These are phyloP conservation scores for Serendipita vermifera DNA, from an alignment of 768 basidiomycete genomes.

Conservation along the genomic window DNA sequence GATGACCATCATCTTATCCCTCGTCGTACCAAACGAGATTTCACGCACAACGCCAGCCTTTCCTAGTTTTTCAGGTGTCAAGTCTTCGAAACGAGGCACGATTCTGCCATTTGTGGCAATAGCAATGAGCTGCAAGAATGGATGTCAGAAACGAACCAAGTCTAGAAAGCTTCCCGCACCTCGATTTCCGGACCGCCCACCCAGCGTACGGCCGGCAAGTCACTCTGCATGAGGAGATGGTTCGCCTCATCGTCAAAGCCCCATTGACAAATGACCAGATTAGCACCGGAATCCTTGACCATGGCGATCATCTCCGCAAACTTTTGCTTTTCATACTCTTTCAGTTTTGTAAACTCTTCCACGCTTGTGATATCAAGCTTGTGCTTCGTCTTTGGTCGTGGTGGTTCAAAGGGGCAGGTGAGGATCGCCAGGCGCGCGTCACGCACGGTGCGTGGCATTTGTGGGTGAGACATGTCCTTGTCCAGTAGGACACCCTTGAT, in stretches of 20 bases:
- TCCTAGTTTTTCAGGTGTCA: constrained; percentile 81
- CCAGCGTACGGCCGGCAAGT: constrained; percentile 94
- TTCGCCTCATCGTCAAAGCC: constrained; percentile 99
- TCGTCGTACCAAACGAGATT: constrained; percentile 90
- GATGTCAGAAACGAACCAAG: constrained; percentile 4
- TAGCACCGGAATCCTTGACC: constrained; percentile 94
- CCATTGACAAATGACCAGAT: constrained; percentile 99
- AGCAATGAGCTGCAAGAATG: constrained; percentile 63
- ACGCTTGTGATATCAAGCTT: constrained; percentile 94
- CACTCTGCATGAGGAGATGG: constrained; percentile 94
- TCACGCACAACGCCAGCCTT: constrained; percentile 89
- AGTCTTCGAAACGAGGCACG: constrained; percentile 95
- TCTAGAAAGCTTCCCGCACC: too few relatives aligned
- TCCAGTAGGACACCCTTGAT: constrained; percentile 97
- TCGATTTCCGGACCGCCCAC: constrained; percentile 99
- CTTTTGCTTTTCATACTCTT: constrained; percentile 91
- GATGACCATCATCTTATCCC: constrained; percentile 99
- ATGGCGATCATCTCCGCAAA: constrained; percentile 93
- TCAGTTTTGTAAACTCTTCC: constrained; percentile 90
- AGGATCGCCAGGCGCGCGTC: constrained; percentile 93
- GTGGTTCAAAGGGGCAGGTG: constrained; percentile 98
- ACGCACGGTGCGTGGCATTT: constrained; percentile 82
- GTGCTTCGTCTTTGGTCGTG: constrained; percentile 98
- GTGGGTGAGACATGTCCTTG: constrained; percentile 99
- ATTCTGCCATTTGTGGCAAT: constrained; percentile 98